Base-by-base conservation (phyloP, 1,139 yeast species). In the Taphrina sp. region DNA sequence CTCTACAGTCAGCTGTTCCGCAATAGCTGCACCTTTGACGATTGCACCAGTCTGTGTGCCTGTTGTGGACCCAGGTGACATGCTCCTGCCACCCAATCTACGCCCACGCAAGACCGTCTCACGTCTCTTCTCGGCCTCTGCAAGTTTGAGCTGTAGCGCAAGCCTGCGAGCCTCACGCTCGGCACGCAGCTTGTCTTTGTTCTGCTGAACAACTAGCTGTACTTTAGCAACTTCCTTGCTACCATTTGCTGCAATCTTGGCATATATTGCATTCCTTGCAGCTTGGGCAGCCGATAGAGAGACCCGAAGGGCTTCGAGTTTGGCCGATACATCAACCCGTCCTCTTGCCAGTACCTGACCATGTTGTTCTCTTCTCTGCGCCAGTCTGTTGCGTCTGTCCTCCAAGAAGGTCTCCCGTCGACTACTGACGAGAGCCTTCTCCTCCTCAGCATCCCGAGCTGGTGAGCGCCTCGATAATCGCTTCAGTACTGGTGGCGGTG, bases 231-330 rank as follows among this genome's bases (percentile, higher is more conserved):
- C 45, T 10, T 33, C 37, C 26, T 33, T 38, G 23, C 46, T 38
- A 10, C 54, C 54, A 20, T 49, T 41, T n/a, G 54, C 54, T 4
- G 54, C 38, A 4, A 38, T 38, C 14, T 19, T 5, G 5, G 54
- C 54, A 39, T 37, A 31, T 17, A 49, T 41, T 19, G 45, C 37
- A 24, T 33, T 20, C 10, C 54, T 38, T 3, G 54, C 54, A n/a
- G 54, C 54, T 39, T 49, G 54, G 3, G 54, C 54, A 3, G 54
- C 54, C 7, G 41, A 28, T 14, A 38, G 28, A 5, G 37, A 24
- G 3, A 19, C 54, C 3, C 45, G 54, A 33, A 49, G 37, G 20
- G 33, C 46, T 24, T 49, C 39, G 5, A 49, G 34, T 26, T 39
- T 38, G 14, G 37, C 37, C 3, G 47, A 31, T 7, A 29, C 19